Evolutionary conservation across 192 early-diverging fungal species (phyloP), one percentile per base, ranked within the genome.

Genomic region (Borealophlyctis nickersoniae): DNA sequence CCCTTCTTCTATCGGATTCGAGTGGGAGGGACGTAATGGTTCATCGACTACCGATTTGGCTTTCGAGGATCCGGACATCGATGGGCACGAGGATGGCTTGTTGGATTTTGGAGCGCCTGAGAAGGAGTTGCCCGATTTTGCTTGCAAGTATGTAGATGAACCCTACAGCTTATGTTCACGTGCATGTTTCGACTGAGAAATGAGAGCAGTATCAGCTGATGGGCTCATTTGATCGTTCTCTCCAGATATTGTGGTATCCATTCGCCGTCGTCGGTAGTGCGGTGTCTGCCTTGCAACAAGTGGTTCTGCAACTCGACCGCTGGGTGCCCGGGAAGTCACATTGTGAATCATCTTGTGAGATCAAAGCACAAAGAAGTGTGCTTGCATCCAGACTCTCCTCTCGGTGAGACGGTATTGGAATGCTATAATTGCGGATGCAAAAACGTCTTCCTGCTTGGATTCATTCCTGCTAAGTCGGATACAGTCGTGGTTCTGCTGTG

Each of bases 391-490:
- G 39, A 45, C n/a, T 45, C 39, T 7, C 39, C 39, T 7, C 39
- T 45, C 39, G 19, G 39, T 13, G 39, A 45, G 39, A 45, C 39
- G 19, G 39, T 45, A 7, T 7, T 45, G 9, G 39, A 19, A 45
- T 45, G 39, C 19, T 45, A 45, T 19, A 7, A 45, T 13, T 45
- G 39, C n/a, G n/a, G n/a, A n/a, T n/a, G n/a, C n/a, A n/a, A n/a
- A 54, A 99, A 99, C 66, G 88, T 95, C 32, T 99, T 99, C 73
- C 81, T 94, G 50, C 85, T 99, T 31, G 97, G 97, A 1, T 99
- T 98, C 66, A 98, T 98, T 65, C 97, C 97, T 4, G 97, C 97
- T 26, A 99, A 99, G 77, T 88, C 89, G 29, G 94, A 98, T 68
- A 94, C 95, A 2, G 95, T 99, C 7, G 94, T 99, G 5, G 95